These are phyloP conservation scores for Wickerhamomyces silvicola DNA, from an alignment of 805 yeast species.

Conservation along the genomic window DNA sequence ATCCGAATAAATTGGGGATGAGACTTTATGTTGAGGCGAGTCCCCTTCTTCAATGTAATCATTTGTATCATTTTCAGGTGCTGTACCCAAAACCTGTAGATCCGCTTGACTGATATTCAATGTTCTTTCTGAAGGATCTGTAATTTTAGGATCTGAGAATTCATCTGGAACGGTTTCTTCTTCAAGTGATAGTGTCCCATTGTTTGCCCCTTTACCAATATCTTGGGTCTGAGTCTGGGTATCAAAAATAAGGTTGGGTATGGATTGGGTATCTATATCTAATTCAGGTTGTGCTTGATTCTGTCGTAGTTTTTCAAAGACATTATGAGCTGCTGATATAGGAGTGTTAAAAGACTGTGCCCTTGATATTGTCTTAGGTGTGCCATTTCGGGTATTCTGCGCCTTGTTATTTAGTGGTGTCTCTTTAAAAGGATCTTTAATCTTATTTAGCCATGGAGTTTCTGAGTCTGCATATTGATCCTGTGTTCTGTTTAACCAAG, in stretches of 20 bases:
- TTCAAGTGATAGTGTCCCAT: too few relatives aligned
- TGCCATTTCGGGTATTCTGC: conserved; percentile 7
- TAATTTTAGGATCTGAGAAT: neutral
- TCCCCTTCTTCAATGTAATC: neutral
- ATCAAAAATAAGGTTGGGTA: conserved; percentile 13
- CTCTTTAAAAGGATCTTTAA: conserved; percentile 33
- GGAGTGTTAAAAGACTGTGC: conserved; percentile 1
- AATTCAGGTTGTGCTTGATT: conserved; percentile 15
- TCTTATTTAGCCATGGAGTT: conserved; percentile 24
- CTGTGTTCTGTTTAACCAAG: conserved; percentile 19
- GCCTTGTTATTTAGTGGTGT: conserved; percentile 12
- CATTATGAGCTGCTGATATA: conserved; percentile 11
- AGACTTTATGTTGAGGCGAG: too few relatives aligned
- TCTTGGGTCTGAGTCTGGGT: neutral
- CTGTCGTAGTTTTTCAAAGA: conserved; percentile 16
- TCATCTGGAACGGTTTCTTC: neutral
- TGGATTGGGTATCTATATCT: conserved; percentile 14
- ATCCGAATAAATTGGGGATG: conserved; percentile 20
- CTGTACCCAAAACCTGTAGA: conserved; percentile 20
- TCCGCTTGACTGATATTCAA: conserved; percentile 9
- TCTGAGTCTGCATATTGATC: conserved; percentile 25
- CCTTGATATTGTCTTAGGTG: conserved; percentile 11
- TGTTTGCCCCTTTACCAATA: neutral
- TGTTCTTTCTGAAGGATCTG: neutral
- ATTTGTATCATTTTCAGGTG: conserved; percentile 12